Evolutionary conservation across 768 basidiomycete genomes (phyloP).

Genomic region (Dendrothele bispora): DNA sequence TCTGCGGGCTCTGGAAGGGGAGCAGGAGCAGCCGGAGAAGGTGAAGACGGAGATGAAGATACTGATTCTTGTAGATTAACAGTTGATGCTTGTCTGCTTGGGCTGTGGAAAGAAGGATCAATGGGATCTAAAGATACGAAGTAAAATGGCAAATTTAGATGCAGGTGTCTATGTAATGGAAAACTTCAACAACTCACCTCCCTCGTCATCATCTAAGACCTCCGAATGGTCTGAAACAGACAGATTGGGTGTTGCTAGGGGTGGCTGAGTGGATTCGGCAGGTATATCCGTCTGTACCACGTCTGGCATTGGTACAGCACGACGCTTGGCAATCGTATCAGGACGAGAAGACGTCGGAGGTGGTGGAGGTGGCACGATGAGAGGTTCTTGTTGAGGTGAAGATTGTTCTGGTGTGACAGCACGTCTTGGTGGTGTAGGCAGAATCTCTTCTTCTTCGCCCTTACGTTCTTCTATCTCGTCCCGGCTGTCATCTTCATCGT

Average conservation of each 20-base stretch:
- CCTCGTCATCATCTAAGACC: constrained; percentile 61
- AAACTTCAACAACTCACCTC: constrained; percentile 42
- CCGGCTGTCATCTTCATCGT: constrained; percentile 3
- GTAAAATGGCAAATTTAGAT: constrained; percentile 4
- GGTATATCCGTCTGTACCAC: background rate
- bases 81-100: constrained; percentile 37
- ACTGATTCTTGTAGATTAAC: constrained; percentile 16
- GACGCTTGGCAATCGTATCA: background rate
- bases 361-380: constrained; percentile 17
- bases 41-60: constrained; percentile 12
- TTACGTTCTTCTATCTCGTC: background rate
- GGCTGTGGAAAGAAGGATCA: constrained; percentile 59
- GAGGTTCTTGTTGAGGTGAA: constrained; percentile 7
- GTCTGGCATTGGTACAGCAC: background rate
- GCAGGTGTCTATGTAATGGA: background rate
- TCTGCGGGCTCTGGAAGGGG: constrained; percentile 11
- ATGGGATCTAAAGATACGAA: constrained; percentile 54
- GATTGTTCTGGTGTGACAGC: background rate
- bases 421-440: constrained; percentile 7
- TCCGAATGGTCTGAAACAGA: constrained; percentile 29
- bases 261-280: background rate
- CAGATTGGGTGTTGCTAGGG: background rate
- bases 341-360: constrained; percentile 20
- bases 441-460: constrained; percentile 6
- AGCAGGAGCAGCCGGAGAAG: constrained; percentile 8